Evolutionary conservation across 805 yeast species (phyloP), one percentile per base, ranked within the genome.

Genomic region (Nakazawaea sp.): DNA sequence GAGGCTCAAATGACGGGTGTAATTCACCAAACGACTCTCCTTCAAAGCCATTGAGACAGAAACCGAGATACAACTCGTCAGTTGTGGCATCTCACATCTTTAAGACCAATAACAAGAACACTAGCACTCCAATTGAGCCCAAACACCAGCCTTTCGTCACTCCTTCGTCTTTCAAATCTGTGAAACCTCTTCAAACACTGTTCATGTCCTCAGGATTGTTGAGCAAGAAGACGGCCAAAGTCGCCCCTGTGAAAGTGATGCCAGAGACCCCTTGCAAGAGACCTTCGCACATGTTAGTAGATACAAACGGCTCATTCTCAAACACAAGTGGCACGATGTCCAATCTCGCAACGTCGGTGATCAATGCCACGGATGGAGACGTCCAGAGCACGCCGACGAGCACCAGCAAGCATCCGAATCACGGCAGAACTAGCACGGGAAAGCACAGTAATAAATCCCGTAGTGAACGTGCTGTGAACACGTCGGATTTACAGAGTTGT

Each of bases 171-270:
- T 84, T 80, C 56, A 72, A 76, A 45, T 73, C 76, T 33, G 92
- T 83, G 17, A 83, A 81, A 52, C 96, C 96, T 2, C 66, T 86
- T 27, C 95, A 85, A 53, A 80, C 89, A 0, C 95, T 92, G 12
- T 86, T 86, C 56, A 69, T 75, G 53, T 72, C 89, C 2, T 62
- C 84, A 0, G 96, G 96, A 0, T 60, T 86, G 25, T 57, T 79
- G 42, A 75, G 81, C 27, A 78, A 78, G 54, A 64, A 81, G 58
- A 62, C 78, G 31, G 44, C 46, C 5, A 42, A 36, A 6, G 19
- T 29, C 15, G 30, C 17, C 7, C 32, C 30, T 4, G 23, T 24
- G 13, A 33, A 44, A 7, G 49, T 50, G 12, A 73, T 78, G 48
- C 84, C 84, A 1, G 82, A 78, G 40, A 77, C 84, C 0, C 84